Base-by-base conservation (phyloP, 257 asterid species). In the Cinchona pubescens region DNA sequence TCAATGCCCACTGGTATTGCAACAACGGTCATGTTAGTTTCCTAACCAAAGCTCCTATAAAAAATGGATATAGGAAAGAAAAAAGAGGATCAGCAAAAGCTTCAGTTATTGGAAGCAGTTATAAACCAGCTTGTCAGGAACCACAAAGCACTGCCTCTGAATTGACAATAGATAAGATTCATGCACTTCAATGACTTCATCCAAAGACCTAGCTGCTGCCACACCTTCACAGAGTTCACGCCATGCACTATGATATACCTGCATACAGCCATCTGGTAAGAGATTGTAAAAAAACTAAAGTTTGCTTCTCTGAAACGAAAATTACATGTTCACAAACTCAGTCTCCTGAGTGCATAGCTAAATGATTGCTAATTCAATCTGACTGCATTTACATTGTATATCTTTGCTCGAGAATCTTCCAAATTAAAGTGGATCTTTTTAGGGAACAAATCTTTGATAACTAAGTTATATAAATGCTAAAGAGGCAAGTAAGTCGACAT, bases 161-260 rank as follows among this genome's bases (percentile, higher is more conserved):
- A 94, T 92, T 9, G 97, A 88, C 87, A 83, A 78, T 85, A 94
- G 83, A 87, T 94, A 94, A 70, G 92, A 86, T 79, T 94, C 98
- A 30, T 94, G 99, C 70, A 91, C 97, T 87, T 94, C 96, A 21
- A 94, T 94, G 79, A 87, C 98, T 88, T 90, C 98, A 81, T 92
- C 99, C 76, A 92, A 86, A 23, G 96, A 89, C 80, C 92, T 89
- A 61, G 99, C 99, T 65, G 89, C 84, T 32, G 91, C 88, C 79
- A 90, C 88, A 73, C 97, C 98, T 83, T 94, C 96, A 66, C 98
- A 87, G 59, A 92, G 98, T 73, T 94, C 99, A 77, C 91, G 91
- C 99, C 98, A 92, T 70, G 98, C 97, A 75, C 96, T 94, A 81
- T 94, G 99, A 82, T 94, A 94, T 67, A 94, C 96, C 98, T 93